phyloP scores from a whole-genome alignment of 345 rosid genomes.

The Corymbia maculata region DNA sequence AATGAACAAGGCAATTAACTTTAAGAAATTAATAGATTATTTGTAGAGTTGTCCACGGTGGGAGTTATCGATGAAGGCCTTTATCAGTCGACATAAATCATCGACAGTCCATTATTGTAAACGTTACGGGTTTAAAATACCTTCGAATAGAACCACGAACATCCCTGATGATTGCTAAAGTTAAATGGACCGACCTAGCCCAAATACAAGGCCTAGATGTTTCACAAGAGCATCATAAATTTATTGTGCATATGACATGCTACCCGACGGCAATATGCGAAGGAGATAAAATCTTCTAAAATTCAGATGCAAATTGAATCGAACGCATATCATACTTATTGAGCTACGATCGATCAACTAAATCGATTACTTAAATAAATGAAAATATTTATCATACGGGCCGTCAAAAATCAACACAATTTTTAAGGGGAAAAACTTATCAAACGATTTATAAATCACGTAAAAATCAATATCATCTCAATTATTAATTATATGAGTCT shows the following conservation, averaged over 20 bases:
- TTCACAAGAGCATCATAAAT: background rate
- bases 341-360: rapidly evolving
- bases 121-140: background rate
- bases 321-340: background rate
- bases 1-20: background rate
- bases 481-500: background rate
- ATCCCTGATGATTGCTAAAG: background rate
- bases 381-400: background rate
- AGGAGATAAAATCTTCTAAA: background rate
- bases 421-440: background rate
- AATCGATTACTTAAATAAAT: background rate
- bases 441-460: rapidly evolving
- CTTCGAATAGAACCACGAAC: background rate
- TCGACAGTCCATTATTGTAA: background rate
- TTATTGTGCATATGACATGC: background rate
- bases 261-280: background rate
- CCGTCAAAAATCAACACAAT: background rate
- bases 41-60: background rate
- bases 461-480: background rate
- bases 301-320: background rate
- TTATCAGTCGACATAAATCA: background rate
- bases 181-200: background rate
- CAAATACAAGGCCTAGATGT: background rate
- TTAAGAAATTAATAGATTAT: background rate
- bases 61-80: background rate